phyloP scores from a whole-genome alignment of 1,139 yeast genomes.

The Hyphopichia buzzinii region DNA sequence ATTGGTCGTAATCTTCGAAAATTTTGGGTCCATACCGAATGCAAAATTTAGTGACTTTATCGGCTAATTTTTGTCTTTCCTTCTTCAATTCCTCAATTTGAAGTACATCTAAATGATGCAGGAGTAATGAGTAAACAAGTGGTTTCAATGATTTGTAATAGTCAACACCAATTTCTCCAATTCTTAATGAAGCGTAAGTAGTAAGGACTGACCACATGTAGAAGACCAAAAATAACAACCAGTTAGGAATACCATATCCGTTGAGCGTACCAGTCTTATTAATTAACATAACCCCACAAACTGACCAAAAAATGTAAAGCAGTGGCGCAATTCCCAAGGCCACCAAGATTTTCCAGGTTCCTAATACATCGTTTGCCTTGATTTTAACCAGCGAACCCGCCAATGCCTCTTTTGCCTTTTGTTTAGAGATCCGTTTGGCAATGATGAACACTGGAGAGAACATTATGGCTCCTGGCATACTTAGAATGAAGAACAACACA shows the following conservation, averaged over 20 bases:
- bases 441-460: slow-evolving; percentile 46
- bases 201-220: slow-evolving; percentile 42
- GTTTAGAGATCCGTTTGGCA: slow-evolving; percentile 31
- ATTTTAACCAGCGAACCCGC: slow-evolving; percentile 44
- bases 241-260: slow-evolving; percentile 9
- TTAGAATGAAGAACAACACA: slow-evolving; percentile 31
- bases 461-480: slow-evolving; percentile 43
- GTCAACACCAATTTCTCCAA: slow-evolving; percentile 43
- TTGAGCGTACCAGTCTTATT: slow-evolving; percentile 13
- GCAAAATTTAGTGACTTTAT: slow-evolving; percentile 63
- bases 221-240: slow-evolving; percentile 11
- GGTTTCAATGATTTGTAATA: slow-evolving; percentile 40
- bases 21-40: slow-evolving; percentile 73
- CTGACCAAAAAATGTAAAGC: slow-evolving; percentile 40
- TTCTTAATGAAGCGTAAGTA: slow-evolving; percentile 41
- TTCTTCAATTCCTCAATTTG: slow-evolving; percentile 53
- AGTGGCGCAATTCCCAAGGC: slow-evolving; percentile 45
- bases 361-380: slow-evolving; percentile 45
- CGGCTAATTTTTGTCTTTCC: slow-evolving; percentile 53
- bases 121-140: slow-evolving; percentile 33
- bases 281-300: slow-evolving; percentile 34
- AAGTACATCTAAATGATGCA: slow-evolving; percentile 38
- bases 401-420: slow-evolving; percentile 41
- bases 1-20: slow-evolving; percentile 59
- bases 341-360: slow-evolving; percentile 48